These are phyloP conservation scores for Tolypocladium pustulatum DNA, from an alignment of 2,329 filamentous ascomycete genomes.

Conservation along the genomic window DNA sequence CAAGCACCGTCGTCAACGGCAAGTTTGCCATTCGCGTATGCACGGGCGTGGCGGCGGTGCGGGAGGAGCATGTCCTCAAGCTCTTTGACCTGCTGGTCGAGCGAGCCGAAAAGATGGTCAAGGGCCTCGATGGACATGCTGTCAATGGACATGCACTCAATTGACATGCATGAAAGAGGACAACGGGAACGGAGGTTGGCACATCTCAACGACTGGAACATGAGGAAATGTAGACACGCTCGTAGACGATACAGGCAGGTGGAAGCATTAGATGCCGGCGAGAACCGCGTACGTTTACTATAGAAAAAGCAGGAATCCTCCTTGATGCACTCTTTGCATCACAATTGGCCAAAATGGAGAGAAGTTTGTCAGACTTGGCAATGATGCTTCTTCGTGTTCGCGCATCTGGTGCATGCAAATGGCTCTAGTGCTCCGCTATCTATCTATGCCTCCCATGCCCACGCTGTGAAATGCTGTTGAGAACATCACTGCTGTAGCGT, in stretches of 20 bases:
- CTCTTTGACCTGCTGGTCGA: constrained; percentile 66
- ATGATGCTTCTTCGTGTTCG: neutral
- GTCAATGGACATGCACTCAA: neutral
- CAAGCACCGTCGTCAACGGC: constrained; percentile 61
- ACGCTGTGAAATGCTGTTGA: neutral
- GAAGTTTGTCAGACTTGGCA: neutral
- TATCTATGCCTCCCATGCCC: neutral
- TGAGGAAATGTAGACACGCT: neutral
- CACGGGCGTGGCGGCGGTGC: constrained; percentile 54
- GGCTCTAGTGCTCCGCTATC: neutral
- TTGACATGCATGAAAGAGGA: neutral
- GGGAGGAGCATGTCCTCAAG: constrained; percentile 61
- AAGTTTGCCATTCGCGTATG: constrained; percentile 74
- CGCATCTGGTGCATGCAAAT: neutral
- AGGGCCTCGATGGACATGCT: neutral
- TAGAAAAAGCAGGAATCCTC: neutral
- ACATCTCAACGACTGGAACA: neutral
- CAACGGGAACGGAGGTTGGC: neutral
- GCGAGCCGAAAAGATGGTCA: constrained; percentile 44
- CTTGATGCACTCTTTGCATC: neutral
- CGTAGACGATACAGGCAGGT: neutral
- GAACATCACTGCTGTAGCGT: neutral
- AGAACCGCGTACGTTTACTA: neutral
- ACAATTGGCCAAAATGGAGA: neutral
- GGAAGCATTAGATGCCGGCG: neutral